Conservation (phyloP, 768 basidiomycete genomes). For the Megacollybia marginata region DNA sequence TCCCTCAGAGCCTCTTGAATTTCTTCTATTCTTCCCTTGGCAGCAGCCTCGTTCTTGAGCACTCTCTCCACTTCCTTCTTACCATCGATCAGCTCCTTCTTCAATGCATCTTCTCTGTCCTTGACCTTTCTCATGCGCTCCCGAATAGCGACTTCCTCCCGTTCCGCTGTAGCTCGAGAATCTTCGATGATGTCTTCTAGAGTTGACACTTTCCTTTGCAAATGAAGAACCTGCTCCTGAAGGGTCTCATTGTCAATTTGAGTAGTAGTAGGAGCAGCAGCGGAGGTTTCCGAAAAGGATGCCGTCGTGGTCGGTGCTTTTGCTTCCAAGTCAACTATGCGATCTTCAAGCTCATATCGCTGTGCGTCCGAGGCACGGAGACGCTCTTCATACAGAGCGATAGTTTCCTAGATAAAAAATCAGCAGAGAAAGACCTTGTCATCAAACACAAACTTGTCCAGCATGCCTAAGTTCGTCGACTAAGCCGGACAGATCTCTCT, state of each 20-base stretch:
- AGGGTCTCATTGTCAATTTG: constrained; percentile 95
- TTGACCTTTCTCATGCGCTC: constrained; percentile 62
- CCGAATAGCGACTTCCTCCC: constrained; percentile 58
- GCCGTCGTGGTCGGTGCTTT: constrained; percentile 19
- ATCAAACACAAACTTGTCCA: constrained; percentile 57
- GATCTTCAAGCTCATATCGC: constrained; percentile 74
- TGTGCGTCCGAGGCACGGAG: constrained; percentile 62
- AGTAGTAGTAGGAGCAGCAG: constrained; percentile 38
- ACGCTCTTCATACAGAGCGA: constrained; percentile 89
- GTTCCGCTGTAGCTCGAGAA: constrained; percentile 56
- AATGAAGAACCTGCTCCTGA: constrained; percentile 81
- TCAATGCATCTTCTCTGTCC: constrained; percentile 65
- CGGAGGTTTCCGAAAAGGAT: constrained; percentile 20
- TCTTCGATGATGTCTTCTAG: constrained; percentile 89
- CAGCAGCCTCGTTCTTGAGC: constrained; percentile 50
- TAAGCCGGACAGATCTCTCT: constrained; percentile 58
- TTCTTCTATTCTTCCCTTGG: constrained; percentile 68
- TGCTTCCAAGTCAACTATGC: constrained; percentile 51
- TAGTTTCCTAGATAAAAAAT: constrained; percentile 57
- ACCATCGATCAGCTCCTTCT: constrained; percentile 62
- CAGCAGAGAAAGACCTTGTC: neutral
- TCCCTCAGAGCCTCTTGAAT: constrained; percentile 87
- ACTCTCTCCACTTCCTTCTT: constrained; percentile 61
- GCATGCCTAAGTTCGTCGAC: constrained; percentile 83
- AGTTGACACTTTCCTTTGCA: constrained; percentile 65